These are phyloP conservation scores for Daldinia loculata DNA, from an alignment of 495 filamentous ascomycete species.

Conservation along the genomic window DNA sequence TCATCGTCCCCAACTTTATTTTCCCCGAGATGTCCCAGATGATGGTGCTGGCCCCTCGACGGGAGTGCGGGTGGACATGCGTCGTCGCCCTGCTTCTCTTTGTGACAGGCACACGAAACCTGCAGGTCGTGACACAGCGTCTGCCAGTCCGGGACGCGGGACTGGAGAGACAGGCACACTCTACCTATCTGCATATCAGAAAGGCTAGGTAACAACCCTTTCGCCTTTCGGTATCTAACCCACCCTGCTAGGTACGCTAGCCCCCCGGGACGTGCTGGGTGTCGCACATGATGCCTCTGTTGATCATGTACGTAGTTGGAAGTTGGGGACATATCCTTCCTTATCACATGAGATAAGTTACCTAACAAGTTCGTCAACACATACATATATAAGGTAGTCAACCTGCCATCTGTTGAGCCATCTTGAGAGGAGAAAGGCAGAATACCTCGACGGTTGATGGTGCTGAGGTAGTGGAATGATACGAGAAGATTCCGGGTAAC, in stretches of 20 bases:
- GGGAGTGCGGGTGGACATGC: slow-evolving; percentile 29
- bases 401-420: too few species aligned
- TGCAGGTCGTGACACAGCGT: slow-evolving; percentile 38
- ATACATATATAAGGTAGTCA: background rate
- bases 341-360: background rate
- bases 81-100: slow-evolving; percentile 18
- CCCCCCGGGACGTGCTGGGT: background rate
- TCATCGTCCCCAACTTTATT: slow-evolving; percentile 34
- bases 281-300: slow-evolving; percentile 26
- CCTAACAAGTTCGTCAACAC: background rate
- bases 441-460: background rate
- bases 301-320: slow-evolving; percentile 32
- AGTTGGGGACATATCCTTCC: slow-evolving; percentile 6
- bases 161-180: slow-evolving; percentile 11
- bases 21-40: slow-evolving; percentile 31
- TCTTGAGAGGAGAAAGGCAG: background rate
- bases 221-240: background rate
- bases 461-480: slow-evolving; percentile 9
- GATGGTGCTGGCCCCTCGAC: slow-evolving; percentile 21
- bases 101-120: slow-evolving; percentile 39
- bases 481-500: slow-evolving; percentile 11
- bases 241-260: slow-evolving; percentile 1
- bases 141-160: slow-evolving; percentile 32
- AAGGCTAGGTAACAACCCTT: background rate
- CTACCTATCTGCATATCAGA: background rate